phyloP scores from a whole-genome alignment of 495 filamentous ascomycete species.

The Penicillium coprophilum region DNA sequence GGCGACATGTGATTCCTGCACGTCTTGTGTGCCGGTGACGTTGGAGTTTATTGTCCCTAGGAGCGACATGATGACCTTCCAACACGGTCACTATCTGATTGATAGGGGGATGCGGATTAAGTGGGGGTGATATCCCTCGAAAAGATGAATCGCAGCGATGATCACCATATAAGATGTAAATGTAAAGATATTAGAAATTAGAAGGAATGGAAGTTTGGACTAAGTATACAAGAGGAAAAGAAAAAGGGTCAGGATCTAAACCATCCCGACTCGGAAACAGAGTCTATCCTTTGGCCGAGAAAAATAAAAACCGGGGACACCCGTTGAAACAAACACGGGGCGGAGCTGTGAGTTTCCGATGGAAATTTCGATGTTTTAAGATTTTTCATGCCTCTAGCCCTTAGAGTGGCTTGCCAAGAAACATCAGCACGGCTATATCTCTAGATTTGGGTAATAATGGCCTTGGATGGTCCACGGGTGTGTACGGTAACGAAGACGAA shows the following conservation, averaged over 20 bases:
- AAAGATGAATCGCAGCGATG: constrained; percentile 11
- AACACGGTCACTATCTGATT: constrained; percentile 6
- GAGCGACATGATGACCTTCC: constrained; percentile 38
- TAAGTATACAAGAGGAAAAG: constrained; percentile 10
- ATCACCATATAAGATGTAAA: constrained; percentile 20
- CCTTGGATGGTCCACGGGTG: too few species aligned
- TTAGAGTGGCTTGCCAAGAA: background rate
- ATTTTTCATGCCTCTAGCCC: background rate
- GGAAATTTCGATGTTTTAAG: background rate
- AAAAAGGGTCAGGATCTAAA: constrained; percentile 8
- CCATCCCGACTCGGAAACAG: constrained; percentile 7
- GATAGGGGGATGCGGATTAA: background rate
- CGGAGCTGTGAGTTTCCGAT: constrained; percentile 2
- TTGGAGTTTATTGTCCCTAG: constrained; percentile 42
- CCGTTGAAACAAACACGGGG: constrained; percentile 3
- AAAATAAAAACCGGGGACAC: constrained; percentile 1
- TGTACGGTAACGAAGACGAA: background rate
- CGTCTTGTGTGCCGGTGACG: constrained; percentile 19
- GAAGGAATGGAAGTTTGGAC: constrained; percentile 7
- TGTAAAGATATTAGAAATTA: constrained; percentile 3
- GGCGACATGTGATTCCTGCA: constrained; percentile 9
- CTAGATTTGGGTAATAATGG: background rate
- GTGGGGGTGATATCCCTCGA: constrained; percentile 4
- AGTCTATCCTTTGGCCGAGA: background rate
- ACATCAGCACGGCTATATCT: background rate